A percentile compares a stretch with the other conserved stretches of the same genome.
Conservation (phyloP, 768 basidiomycete genomes). For the Hygrophorus russula region DNA sequence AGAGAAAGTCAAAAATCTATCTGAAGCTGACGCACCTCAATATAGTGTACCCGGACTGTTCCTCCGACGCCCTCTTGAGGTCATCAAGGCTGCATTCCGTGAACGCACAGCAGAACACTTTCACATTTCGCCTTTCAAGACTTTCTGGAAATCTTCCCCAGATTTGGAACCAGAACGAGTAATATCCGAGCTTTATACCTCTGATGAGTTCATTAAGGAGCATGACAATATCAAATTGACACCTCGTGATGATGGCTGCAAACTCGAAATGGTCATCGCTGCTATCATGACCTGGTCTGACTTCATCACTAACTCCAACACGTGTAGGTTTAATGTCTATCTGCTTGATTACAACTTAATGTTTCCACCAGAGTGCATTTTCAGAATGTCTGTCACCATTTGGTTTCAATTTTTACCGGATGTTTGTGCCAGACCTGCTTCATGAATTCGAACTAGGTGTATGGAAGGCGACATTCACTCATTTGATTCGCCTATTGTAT, state of each 20-base stretch:
- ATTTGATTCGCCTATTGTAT: constrained; percentile 8
- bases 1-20: constrained; percentile 10
- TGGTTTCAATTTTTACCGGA: constrained; percentile 5
- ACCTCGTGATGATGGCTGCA: too few species aligned
- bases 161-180: constrained; percentile 13
- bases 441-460: too few species aligned
- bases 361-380: constrained; percentile 7
- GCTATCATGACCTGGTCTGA: constrained; percentile 21
- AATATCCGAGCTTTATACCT: constrained; percentile 10
- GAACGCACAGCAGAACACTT: constrained; percentile 6
- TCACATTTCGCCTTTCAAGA: constrained; percentile 15
- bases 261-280: constrained; percentile 14
- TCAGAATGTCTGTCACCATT: constrained; percentile 2
- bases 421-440: too few species aligned
- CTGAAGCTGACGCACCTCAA: too few species aligned
- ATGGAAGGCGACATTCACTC: constrained; percentile 5
- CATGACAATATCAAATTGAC: constrained; percentile 11
- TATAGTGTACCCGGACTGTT: too few species aligned
- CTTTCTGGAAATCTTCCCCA: constrained; percentile 12
- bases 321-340: constrained; percentile 5
- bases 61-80: too few species aligned
- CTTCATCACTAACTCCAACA: constrained; percentile 5
- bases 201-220: constrained; percentile 8
- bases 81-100: constrained; percentile 11
- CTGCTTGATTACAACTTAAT: background rate